Evolutionary conservation across 1,284 basidiomycete species (phyloP).

Genomic region (Microstroma glucosiphilum): DNA sequence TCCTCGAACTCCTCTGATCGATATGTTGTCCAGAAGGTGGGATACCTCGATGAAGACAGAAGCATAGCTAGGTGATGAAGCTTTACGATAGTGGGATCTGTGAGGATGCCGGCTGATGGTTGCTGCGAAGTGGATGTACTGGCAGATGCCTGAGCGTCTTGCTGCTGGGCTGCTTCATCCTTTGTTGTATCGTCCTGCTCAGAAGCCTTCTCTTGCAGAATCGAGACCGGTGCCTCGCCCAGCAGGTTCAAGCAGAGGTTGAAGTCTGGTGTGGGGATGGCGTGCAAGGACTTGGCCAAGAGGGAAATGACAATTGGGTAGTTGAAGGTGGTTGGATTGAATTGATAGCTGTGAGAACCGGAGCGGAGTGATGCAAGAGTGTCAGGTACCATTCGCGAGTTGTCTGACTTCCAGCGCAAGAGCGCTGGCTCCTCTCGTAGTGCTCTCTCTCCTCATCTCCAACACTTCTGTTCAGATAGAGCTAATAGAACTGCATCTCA

Average conservation of each 20-base stretch:
- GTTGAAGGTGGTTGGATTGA: conserved; percentile 88
- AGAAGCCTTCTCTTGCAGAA: conserved; percentile 19
- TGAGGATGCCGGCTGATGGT: conserved; percentile 38
- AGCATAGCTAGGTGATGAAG: conserved; percentile 69
- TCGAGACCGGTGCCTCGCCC: conserved; percentile 58
- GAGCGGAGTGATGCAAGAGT: neutral
- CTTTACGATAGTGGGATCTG: conserved; percentile 62
- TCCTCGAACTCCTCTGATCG: conserved; percentile 58
- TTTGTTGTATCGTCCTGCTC: conserved; percentile 16
- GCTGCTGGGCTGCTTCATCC: conserved; percentile 50
- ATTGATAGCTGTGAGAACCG: conserved; percentile 70
- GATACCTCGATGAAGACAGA: conserved; percentile 80
- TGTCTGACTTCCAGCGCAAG: neutral
- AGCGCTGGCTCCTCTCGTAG: neutral
- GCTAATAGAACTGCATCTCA: conserved; percentile 39
- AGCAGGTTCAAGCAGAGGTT: conserved; percentile 83
- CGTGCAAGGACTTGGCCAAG: conserved; percentile 82
- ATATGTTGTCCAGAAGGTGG: conserved; percentile 70
- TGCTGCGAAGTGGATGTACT: conserved; percentile 1
- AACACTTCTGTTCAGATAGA: conserved; percentile 41
- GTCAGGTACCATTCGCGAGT: conserved; percentile 1
- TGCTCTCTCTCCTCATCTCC: neutral
- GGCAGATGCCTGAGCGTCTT: conserved; percentile 60
- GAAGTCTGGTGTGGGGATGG: conserved; percentile 74
- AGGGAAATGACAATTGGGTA: conserved; percentile 88